Percentiles rank a stretch among this genome's conserved stretches.
These are phyloP conservation scores for Metschnikowia cerradonensis DNA, from an alignment of 805 yeast genomes.

Conservation along the genomic window DNA sequence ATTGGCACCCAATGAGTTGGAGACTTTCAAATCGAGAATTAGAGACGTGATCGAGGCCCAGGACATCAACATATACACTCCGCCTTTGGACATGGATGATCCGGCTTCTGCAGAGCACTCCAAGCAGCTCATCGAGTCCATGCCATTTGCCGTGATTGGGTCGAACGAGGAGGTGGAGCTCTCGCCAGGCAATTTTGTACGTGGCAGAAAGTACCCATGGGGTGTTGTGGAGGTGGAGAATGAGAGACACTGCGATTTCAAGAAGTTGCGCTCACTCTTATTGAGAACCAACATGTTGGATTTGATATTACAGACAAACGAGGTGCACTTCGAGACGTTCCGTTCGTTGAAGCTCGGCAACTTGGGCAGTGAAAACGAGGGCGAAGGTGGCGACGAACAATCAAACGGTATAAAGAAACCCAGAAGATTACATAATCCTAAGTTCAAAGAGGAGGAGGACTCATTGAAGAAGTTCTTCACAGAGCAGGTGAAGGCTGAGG, in stretches of 20 bases:
- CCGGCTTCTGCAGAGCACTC: conserved; percentile 76
- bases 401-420: conserved; percentile 41
- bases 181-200: conserved; percentile 57
- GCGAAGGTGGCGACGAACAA: conserved; percentile 15
- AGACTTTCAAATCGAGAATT: conserved; percentile 66
- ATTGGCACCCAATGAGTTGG: conserved; percentile 65
- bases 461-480: conserved; percentile 91
- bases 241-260: conserved; percentile 80
- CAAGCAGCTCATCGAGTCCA: conserved; percentile 70
- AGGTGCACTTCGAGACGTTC: conserved; percentile 74
- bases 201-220: conserved; percentile 89
- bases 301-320: conserved; percentile 74
- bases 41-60: conserved; percentile 81
- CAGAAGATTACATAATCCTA: conserved; percentile 71
- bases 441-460: conserved; percentile 94
- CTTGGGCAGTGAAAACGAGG: conserved; percentile 27
- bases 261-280: conserved; percentile 71
- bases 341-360: conserved; percentile 65
- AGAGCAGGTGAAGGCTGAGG: conserved; percentile 93
- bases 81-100: conserved; percentile 74
- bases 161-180: conserved; percentile 67
- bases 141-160: conserved; percentile 86
- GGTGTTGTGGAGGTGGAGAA: conserved; percentile 86
- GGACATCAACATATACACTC: conserved; percentile 78
- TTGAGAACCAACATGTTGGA: conserved; percentile 83